Evolutionary conservation across 441 rosid genomes (phyloP).

Genomic region (Syzygium malaccense): DNA sequence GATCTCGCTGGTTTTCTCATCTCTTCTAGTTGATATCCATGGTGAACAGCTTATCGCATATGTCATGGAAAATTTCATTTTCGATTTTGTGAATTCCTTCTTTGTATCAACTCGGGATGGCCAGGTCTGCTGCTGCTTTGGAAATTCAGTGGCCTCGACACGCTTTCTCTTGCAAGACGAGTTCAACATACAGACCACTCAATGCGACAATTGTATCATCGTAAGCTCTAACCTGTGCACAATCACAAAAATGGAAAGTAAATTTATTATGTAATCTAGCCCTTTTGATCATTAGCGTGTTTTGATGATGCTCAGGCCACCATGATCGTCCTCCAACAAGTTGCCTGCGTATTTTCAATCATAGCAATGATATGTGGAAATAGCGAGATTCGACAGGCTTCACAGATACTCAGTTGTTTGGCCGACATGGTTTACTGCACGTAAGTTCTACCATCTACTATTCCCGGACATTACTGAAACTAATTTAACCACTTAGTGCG

Average conservation of each 20-base stretch:
- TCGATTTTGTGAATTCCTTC: not conserved
- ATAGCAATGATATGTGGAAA: constrained; percentile 89
- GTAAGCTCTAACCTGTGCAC: constrained; percentile 22
- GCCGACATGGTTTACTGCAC: constrained; percentile 89
- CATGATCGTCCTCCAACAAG: constrained; percentile 87
- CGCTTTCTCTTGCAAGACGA: constrained; percentile 97
- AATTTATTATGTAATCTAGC: not conserved
- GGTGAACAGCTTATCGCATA: not conserved
- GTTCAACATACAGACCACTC: constrained; percentile 92
- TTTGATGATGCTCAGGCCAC: constrained; percentile 48
- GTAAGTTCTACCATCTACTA: constrained; percentile 32
- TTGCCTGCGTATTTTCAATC: constrained; percentile 85
- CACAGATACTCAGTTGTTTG: constrained; percentile 67
- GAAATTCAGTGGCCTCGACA: constrained; percentile 91
- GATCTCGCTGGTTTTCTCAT: not conserved
- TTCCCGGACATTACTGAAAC: not conserved
- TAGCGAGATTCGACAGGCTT: constrained; percentile 74
- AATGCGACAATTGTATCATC: constrained; percentile 93
- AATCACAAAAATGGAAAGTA: not conserved
- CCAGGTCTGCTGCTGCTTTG: constrained; percentile 85
- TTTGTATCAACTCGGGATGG: not conserved
- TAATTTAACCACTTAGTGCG: not conserved
- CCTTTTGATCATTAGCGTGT: not conserved
- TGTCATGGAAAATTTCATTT: not conserved
- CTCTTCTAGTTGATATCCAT: not conserved